Conservation (phyloP, 345 rosid species). For the Firmiana major region DNA sequence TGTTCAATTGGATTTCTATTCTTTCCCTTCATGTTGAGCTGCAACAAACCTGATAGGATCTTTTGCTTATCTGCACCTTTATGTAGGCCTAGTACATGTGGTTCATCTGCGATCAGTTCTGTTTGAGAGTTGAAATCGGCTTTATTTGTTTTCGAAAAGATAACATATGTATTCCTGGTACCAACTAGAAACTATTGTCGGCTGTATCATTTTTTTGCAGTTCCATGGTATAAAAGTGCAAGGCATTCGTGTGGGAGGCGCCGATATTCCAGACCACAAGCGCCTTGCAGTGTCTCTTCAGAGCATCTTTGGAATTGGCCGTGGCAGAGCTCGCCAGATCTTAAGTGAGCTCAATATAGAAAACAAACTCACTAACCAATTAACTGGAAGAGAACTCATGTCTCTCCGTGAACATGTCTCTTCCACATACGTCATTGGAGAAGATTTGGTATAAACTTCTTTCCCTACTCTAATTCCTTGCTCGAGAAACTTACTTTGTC, state of each 20-base stretch:
- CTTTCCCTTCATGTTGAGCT: not conserved
- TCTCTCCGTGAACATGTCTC: slow-evolving; percentile 45
- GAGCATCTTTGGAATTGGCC: slow-evolving; percentile 57
- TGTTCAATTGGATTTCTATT: not conserved
- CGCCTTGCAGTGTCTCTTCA: slow-evolving; percentile 47
- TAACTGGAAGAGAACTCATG: slow-evolving; percentile 49
- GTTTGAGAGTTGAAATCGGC: not conserved
- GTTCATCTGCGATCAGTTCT: not conserved
- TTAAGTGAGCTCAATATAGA: slow-evolving; percentile 46
- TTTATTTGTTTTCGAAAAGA: not conserved
- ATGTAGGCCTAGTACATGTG: not conserved
- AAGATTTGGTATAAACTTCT: slow-evolving; percentile 43
- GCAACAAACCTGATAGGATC: not conserved
- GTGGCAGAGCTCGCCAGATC: slow-evolving; percentile 43
- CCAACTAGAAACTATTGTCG: not conserved
- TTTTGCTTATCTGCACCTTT: not conserved
- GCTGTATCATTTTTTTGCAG: slow-evolving; percentile 22
- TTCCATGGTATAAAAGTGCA: slow-evolving; percentile 34
- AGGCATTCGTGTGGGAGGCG: slow-evolving; percentile 53
- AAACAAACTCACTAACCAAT: slow-evolving; percentile 51
- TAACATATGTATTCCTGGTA: not conserved
- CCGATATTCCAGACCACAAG: slow-evolving; percentile 53
- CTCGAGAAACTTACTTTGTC: not conserved
- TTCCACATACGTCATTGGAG: slow-evolving; percentile 44
- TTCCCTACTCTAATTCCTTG: not conserved